phyloP scores from a whole-genome alignment of 1,139 yeast genomes.

The Chernovozyma sophiae-reginae region DNA sequence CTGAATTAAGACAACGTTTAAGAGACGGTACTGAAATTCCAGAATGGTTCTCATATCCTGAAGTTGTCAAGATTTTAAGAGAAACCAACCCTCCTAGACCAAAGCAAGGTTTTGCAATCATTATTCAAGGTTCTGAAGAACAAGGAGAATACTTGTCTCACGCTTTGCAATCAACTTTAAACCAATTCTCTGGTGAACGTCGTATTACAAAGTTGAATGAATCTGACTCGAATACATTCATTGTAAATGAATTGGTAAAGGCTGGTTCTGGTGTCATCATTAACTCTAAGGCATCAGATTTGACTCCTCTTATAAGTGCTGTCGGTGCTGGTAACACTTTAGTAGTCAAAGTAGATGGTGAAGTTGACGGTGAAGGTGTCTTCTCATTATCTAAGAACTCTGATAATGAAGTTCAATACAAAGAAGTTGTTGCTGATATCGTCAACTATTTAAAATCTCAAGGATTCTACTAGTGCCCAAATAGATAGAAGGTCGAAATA shows the following conservation, averaged over 20 bases:
- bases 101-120: slow-evolving; percentile 79
- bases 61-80: slow-evolving; percentile 86
- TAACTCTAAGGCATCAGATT: slow-evolving; percentile 24
- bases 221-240: slow-evolving; percentile 50
- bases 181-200: slow-evolving; percentile 85
- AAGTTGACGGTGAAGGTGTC: slow-evolving; percentile 10
- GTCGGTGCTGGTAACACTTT: slow-evolving; percentile 36
- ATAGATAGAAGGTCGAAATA: no score
- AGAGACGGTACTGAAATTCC: slow-evolving; percentile 88
- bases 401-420: slow-evolving; percentile 19
- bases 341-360: slow-evolving; percentile 17
- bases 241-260: slow-evolving; percentile 78
- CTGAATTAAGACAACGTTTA: slow-evolving; percentile 85
- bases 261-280: slow-evolving; percentile 90
- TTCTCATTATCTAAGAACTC: slow-evolving; percentile 9
- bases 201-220: slow-evolving; percentile 68
- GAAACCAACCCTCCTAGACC: slow-evolving; percentile 92
- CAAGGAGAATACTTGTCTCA: slow-evolving; percentile 53
- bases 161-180: slow-evolving; percentile 85
- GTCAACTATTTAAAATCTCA: slow-evolving; percentile 70
- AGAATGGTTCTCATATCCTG: slow-evolving; percentile 96
- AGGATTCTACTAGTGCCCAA: slow-evolving; percentile 61
- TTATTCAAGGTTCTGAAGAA: slow-evolving; percentile 56
- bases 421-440: slow-evolving; percentile 63
- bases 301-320: slow-evolving; percentile 43